Evolutionary conservation across 176 grass and related monocot genomes (phyloP).

Genomic region (Phoenix dactylifera): DNA sequence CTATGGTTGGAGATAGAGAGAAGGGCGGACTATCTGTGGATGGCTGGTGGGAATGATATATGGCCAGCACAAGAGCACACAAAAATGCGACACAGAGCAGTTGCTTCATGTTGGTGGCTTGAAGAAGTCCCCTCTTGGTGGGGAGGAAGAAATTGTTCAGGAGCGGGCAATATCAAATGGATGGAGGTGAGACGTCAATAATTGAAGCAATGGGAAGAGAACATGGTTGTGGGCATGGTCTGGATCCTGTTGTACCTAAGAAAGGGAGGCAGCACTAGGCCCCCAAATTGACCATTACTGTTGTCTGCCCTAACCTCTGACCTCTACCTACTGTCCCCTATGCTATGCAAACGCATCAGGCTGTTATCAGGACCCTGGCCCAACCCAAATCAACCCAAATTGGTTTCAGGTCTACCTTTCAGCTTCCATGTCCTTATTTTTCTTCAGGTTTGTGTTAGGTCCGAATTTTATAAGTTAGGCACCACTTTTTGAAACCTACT

Average conservation of each 20-base stretch:
- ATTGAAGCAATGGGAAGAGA: background rate
- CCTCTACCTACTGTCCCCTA: no score
- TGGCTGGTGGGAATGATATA: background rate
- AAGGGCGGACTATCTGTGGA: no score
- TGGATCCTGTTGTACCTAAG: background rate
- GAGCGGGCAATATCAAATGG: background rate
- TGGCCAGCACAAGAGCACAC: background rate
- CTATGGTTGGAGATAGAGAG: background rate
- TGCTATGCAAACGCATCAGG: no score
- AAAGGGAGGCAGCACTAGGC: background rate
- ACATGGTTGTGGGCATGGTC: background rate
- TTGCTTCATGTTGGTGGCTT: conserved; percentile 1
- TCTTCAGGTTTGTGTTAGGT: no score
- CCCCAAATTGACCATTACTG: background rate
- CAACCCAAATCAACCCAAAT: no score
- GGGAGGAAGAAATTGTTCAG: background rate
- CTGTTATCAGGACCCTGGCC: no score
- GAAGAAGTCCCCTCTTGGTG: no score
- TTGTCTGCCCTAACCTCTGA: no score
- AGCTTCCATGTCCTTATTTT: no score
- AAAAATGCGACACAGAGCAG: background rate
- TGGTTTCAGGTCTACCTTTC: no score
- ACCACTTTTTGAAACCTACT: no score
- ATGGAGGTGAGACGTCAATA: background rate
- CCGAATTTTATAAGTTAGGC: no score